Conservation (phyloP, 139 green algal species). For the Tetratostichococcus sp. region DNA sequence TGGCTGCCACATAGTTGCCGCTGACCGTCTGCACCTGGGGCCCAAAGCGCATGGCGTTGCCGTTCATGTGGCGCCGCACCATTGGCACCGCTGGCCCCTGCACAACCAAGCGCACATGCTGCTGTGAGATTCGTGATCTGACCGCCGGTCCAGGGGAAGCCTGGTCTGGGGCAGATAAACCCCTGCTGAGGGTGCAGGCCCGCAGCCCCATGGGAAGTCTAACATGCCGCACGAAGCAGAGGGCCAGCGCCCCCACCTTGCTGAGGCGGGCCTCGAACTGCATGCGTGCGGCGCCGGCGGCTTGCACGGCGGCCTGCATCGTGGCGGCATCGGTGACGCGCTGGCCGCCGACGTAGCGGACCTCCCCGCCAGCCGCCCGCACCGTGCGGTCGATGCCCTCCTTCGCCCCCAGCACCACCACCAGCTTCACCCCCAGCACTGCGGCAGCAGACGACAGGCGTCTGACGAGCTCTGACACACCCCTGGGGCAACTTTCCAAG, state of each 20-base stretch:
- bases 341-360: conserved; percentile 53
- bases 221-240: too few relatives aligned
- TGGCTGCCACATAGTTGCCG: conserved; percentile 81
- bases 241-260: too few relatives aligned
- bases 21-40: conserved; percentile 53
- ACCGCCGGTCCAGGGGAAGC: too few relatives aligned
- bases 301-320: conserved; percentile 28
- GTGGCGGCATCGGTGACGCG: conserved; percentile 59
- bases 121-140: too few relatives aligned
- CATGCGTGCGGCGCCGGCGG: conserved; percentile 21
- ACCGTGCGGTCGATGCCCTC: conserved; percentile 34
- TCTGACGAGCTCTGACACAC: too few relatives aligned
- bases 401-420: conserved; percentile 79
- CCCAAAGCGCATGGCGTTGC: conserved; percentile 20
- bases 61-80: conserved; percentile 70
- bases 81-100: conserved; percentile 62
- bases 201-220: too few relatives aligned
- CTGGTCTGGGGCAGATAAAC: too few relatives aligned
- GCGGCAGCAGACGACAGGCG: not conserved
- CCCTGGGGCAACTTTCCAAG: too few relatives aligned
- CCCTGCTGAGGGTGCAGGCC: too few relatives aligned
- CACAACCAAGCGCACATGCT: not conserved
- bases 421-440: conserved; percentile 81
- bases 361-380: not conserved
- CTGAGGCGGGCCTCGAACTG: conserved; percentile 61